Evolutionary conservation across 1,139 yeast genomes (phyloP).

Genomic region (Debaryomyces psychrophilus): DNA sequence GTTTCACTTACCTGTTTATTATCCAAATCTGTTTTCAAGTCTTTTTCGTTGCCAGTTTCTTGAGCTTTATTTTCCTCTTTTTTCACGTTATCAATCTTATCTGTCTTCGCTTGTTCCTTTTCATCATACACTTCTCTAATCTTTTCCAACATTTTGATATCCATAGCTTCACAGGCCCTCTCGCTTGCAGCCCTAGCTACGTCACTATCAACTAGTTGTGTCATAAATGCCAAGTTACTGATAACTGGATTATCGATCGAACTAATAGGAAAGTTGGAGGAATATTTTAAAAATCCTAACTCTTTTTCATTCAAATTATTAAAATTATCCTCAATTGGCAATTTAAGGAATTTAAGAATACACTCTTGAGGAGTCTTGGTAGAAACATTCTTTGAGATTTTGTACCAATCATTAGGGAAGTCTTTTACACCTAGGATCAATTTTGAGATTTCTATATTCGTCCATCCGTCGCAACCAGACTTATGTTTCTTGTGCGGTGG

Average conservation of each 20-base stretch:
- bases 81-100: conserved; percentile 1
- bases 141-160: conserved; percentile 47
- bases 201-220: conserved; percentile 84
- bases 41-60: conserved; percentile 12
- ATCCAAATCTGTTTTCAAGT: background rate
- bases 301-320: conserved; percentile 49
- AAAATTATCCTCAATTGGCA: conserved; percentile 81
- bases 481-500: conserved; percentile 33
- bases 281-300: conserved; percentile 68
- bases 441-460: conserved; percentile 57
- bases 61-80: background rate
- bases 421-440: conserved; percentile 66
- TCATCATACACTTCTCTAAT: conserved; percentile 28
- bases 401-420: conserved; percentile 71
- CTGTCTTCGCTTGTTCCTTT: conserved; percentile 13
- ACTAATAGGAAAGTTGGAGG: conserved; percentile 81
- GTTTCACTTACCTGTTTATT: background rate
- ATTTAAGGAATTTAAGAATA: conserved; percentile 72
- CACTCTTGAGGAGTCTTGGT: conserved; percentile 80
- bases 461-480: conserved; percentile 64
- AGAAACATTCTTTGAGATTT: conserved; percentile 65
- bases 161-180: conserved; percentile 62
- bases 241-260: conserved; percentile 90
- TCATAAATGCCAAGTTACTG: conserved; percentile 84
- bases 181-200: conserved; percentile 82